Base-by-base conservation (phyloP, 192 early-diverging fungal species). In the Entomortierella chlamydospora region DNA sequence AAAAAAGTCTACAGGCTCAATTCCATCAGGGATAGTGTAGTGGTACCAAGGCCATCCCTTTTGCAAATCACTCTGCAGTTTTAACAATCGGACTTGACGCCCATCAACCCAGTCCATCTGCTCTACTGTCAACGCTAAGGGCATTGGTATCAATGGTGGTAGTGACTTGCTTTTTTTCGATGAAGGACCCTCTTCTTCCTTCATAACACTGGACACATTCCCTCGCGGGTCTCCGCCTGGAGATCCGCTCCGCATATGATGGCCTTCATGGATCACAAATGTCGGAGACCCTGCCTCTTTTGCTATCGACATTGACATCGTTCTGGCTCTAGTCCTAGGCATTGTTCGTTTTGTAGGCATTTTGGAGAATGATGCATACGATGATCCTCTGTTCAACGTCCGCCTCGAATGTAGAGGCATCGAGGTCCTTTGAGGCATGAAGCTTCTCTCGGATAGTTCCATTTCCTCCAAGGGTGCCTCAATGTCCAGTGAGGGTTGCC, bases 1-100 rank as follows among this genome's bases (percentile, higher is more conserved):
- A 56, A 70, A 70, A 42, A 79, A 79, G 47, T 79, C 76, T 4
- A 70, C 67, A 20, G 76, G 76, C 57, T 79, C 76, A 30, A 79
- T 70, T 4, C 76, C 76, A 22, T 60, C 5, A 1, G 76, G 76
- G 25, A 79, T 70, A 20, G 68, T 79, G n/a, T 64, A 79, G 25
- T 64, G 64, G 52, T 79, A 79, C 76, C 76, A 79, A 29, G 76
- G 76, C 76, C 76, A 79, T 37, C 61, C 62, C 20, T 37, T 57
- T 43, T 79, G 67, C 3, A 79, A 17, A 12, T 34, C 55, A 5
- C 34, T 53, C 29, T 79, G 68, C 20, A 28, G 61, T 18, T 39
- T 37, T 39, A 79, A 56, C 0, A 79, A 37, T 0, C 41, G 11
- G 0, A 9, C 28, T 20, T 79, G 68, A 2, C 34, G 62, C 4